Base-by-base conservation (phyloP, 176 grass and related monocot genomes). In the Cenchrus americanus region DNA sequence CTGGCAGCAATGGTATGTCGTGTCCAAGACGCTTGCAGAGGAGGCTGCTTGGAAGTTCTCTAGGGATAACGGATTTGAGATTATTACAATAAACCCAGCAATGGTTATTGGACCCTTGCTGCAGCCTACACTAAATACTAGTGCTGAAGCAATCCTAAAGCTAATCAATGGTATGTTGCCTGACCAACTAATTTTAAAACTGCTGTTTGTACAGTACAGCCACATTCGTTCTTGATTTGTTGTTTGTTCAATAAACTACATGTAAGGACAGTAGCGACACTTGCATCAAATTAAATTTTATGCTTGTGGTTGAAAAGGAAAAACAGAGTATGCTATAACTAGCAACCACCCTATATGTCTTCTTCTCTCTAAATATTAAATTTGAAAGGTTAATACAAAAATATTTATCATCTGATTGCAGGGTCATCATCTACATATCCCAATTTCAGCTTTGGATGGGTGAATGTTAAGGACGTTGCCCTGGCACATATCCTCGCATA, bases 21-120 rank as follows among this genome's bases (percentile, higher is more conserved):
- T 91, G 30, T 94, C 92, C 7, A 94, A 94, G 86, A 91, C 92
- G 3, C 84, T 91, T 75, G 86, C 88, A 21, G 92, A 94, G 66
- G 64, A 90, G 37, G 83, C 92, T 88, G 88, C 86, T 69, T 94
- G 88, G 88, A 86, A 88, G 75, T 88, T 91, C 64, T 73, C 92
- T 49, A 88, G 79, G 80, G 92, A 94, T 14, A 91, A 84, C 86
- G 88, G 69, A 34, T 32, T 88, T 7, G 79, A 91, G 48, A 81
- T 94, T 26, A 22, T 91, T 61, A 91, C 80, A 15, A 91, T 94
- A 71, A 94, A 94, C 43, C 92, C 92, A 69, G 23, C 79, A 81
- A 91, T 94, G 88, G 88, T 94, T 73, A 86, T 86, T 0, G 88
- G 92, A 69, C 86, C 92, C 73, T 76, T 94, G 60, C 67, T 94